Evolutionary conservation across 495 filamentous ascomycete species (phyloP).

Genomic region (Xanthoparmelia taractica): DNA sequence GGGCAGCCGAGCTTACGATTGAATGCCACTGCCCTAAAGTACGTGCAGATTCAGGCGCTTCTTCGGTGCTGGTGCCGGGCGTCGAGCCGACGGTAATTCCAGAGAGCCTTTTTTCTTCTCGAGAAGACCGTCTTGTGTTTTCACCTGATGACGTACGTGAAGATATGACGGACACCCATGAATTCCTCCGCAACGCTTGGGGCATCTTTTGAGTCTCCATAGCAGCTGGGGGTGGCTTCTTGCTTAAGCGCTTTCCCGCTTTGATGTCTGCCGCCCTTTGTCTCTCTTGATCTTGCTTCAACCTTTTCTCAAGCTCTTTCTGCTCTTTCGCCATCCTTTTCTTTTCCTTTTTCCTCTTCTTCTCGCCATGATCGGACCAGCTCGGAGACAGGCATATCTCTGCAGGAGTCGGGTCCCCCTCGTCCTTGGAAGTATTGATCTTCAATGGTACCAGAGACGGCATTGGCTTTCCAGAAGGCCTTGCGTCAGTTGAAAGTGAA

Average conservation of each 20-base stretch:
- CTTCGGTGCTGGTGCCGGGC: conserved; percentile 19
- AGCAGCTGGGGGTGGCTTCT: conserved; percentile 27
- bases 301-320: conserved; percentile 20
- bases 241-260: conserved; percentile 23
- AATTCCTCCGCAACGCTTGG: conserved; percentile 23
- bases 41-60: background rate
- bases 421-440: conserved; percentile 8
- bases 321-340: conserved; percentile 23
- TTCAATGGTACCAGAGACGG: conserved; percentile 8
- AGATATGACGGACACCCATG: conserved; percentile 21
- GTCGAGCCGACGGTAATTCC: conserved; percentile 21
- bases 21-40: conserved; percentile 12
- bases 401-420: conserved; percentile 1
- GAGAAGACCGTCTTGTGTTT: conserved; percentile 18
- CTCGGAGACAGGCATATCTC: conserved; percentile 28
- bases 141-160: conserved; percentile 21
- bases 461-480: conserved; percentile 6
- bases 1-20: conserved; percentile 21
- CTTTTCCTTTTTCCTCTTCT: conserved; percentile 23
- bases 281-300: conserved; percentile 24
- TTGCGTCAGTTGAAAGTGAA: conserved; percentile 7
- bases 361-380: conserved; percentile 28
- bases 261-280: conserved; percentile 15
- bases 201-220: conserved; percentile 31
- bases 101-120: conserved; percentile 23